A percentile compares a stretch with the other conserved stretches of the same genome.
phyloP scores from a whole-genome alignment of 164 flowering plant genomes.

The grape (Vitis vinifera) region ASM3070453v1 NC_081814.1:784501-785000 shows the following conservation, averaged over 20 bases:
- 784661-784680: constrained; percentile 16
- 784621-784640: constrained; percentile 24
- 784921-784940: background rate
- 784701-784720: background rate
- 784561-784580: background rate
- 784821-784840: constrained; percentile 28
- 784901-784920: constrained; percentile 8
- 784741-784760: constrained; percentile 21
- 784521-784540: background rate
- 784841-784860: constrained; percentile 26
- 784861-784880: constrained; percentile 29
- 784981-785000: constrained; percentile 34
- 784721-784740: constrained; percentile 11
- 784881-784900: constrained; percentile 30
- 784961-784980: constrained; percentile 23
- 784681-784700: background rate
- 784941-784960: constrained; percentile 23
- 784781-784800: constrained; percentile 18
- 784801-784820: constrained; percentile 18
- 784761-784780: constrained; percentile 8
- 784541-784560: background rate
- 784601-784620: constrained; percentile 25
- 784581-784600: constrained; percentile 10
- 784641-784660: constrained; percentile 25
- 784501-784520: background rate